Conservation (phyloP, 2,329 filamentous ascomycete species). For the Elsinoe necatrix region DNA sequence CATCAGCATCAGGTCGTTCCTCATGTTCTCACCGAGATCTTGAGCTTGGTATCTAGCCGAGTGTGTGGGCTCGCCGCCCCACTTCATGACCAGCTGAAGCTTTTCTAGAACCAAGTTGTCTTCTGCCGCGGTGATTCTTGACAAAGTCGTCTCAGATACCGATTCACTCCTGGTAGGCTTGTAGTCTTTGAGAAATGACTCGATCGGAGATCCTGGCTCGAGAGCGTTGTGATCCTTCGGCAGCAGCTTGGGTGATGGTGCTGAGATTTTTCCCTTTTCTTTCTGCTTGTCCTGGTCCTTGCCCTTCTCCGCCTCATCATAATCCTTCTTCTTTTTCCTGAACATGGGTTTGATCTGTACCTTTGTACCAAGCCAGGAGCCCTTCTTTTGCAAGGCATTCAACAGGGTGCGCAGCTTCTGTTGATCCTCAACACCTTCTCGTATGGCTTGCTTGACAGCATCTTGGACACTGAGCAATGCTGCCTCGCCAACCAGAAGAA, state of each 20-base stretch:
- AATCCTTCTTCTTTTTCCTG: slow-evolving; percentile 69
- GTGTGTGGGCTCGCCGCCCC: slow-evolving; percentile 96
- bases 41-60: slow-evolving; percentile 93
- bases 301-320: slow-evolving; percentile 23
- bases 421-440: slow-evolving; percentile 71
- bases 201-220: neutral
- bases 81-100: slow-evolving; percentile 94
- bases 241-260: slow-evolving; percentile 18
- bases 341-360: slow-evolving; percentile 99
- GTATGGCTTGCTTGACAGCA: slow-evolving; percentile 73
- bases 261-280: slow-evolving; percentile 13
- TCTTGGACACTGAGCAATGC: slow-evolving; percentile 81
- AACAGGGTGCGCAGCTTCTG: slow-evolving; percentile 78
- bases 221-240: slow-evolving; percentile 22
- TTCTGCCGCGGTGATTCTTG: slow-evolving; percentile 85
- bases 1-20: slow-evolving; percentile 85
- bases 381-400: slow-evolving; percentile 85
- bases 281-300: neutral
- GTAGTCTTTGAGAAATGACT: slow-evolving; percentile 19
- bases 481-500: slow-evolving; percentile 83
- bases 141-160: slow-evolving; percentile 81
- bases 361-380: slow-evolving; percentile 89
- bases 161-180: slow-evolving; percentile 67
- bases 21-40: slow-evolving; percentile 90
- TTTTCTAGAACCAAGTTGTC: slow-evolving; percentile 92